phyloP scores from a whole-genome alignment of 371 early-diverging fungal genomes.

The Syncephalis fuscata region DNA sequence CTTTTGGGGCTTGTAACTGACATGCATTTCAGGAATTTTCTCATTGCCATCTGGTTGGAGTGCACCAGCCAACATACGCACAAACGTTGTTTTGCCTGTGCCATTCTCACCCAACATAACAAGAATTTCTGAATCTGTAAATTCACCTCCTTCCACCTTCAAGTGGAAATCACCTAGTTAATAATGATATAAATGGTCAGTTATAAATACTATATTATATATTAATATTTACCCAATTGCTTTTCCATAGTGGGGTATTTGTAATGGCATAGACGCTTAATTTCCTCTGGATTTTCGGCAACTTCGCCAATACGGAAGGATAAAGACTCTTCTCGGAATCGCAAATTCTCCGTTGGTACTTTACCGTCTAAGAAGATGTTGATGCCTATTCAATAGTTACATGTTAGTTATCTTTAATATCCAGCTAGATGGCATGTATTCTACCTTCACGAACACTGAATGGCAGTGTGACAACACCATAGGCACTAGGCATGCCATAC shows the following conservation, averaged over 20 bases:
- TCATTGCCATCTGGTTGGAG: slow-evolving; percentile 70
- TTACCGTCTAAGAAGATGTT: slow-evolving; percentile 99
- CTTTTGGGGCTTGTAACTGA: slow-evolving; percentile 98
- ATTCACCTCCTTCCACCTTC: slow-evolving; percentile 69
- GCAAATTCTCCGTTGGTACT: slow-evolving; percentile 99
- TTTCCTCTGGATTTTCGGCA: slow-evolving; percentile 48
- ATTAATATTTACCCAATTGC: slow-evolving; percentile 13
- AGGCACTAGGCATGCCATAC: slow-evolving; percentile 96
- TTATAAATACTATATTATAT: slow-evolving; percentile 6
- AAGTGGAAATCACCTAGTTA: slow-evolving; percentile 69
- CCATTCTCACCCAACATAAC: slow-evolving; percentile 99
- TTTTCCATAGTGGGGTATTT: slow-evolving; percentile 83
- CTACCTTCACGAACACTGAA: slow-evolving; percentile 94
- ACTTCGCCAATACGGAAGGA: slow-evolving; percentile 91
- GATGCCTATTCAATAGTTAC: slow-evolving; percentile 25
- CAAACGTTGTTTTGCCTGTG: slow-evolving; percentile 98
- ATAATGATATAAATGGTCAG: background rate
- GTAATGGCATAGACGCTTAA: slow-evolving; percentile 46
- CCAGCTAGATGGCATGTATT: too few relatives aligned
- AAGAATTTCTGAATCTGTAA: slow-evolving; percentile 96
- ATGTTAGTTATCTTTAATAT: too few relatives aligned
- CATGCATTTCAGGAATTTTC: slow-evolving; percentile 70
- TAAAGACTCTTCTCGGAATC: slow-evolving; percentile 96
- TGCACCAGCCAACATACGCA: slow-evolving; percentile 88
- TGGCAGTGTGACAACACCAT: slow-evolving; percentile 98